Percentiles rank a stretch among this genome's conserved stretches.
These are phyloP conservation scores for Xylaria nigripes DNA, from an alignment of 495 filamentous ascomycete species.

Conservation along the genomic window DNA sequence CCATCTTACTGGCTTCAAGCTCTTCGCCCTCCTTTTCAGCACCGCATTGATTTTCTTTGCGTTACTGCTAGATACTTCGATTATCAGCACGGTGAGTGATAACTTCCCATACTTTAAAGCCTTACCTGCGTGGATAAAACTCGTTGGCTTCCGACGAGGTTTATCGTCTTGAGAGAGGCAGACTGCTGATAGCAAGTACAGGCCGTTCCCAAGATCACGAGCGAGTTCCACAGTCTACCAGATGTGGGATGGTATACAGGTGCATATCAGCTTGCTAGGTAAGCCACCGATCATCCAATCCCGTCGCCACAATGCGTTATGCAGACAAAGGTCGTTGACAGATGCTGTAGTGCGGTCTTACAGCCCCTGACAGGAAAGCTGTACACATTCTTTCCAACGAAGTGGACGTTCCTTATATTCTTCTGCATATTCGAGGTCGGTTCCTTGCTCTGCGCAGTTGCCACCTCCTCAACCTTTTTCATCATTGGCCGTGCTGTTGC, in stretches of 20 bases:
- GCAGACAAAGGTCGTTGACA: constrained; percentile 5
- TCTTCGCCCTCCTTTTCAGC: constrained; percentile 19
- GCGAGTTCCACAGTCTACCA: constrained; percentile 34
- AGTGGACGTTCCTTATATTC: constrained; percentile 38
- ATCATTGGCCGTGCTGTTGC: constrained; percentile 50
- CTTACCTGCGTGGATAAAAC: too few relatives aligned
- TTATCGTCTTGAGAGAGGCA: constrained; percentile 13
- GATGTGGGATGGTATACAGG: constrained; percentile 49
- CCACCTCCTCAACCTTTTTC: constrained; percentile 41
- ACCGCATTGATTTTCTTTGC: constrained; percentile 38
- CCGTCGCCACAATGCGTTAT: not conserved
- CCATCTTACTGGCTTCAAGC: constrained; percentile 19
- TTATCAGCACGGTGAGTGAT: constrained; percentile 38
- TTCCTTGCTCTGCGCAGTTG: constrained; percentile 46
- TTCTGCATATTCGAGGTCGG: constrained; percentile 45
- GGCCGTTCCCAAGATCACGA: constrained; percentile 35
- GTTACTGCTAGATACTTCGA: constrained; percentile 43
- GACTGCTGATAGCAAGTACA: constrained; percentile 5
- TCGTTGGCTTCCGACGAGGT: constrained; percentile 35
- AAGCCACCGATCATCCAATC: constrained; percentile 10
- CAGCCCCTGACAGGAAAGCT: constrained; percentile 45
- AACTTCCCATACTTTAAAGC: too few relatives aligned
- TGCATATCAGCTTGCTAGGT: constrained; percentile 29
- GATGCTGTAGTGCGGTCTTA: constrained; percentile 27
- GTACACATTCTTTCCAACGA: constrained; percentile 39